Evolutionary conservation across 2,329 filamentous ascomycete species (phyloP), one percentile per base, ranked within the genome.

Genomic region (Paraphaeosphaeria sporulosa): DNA sequence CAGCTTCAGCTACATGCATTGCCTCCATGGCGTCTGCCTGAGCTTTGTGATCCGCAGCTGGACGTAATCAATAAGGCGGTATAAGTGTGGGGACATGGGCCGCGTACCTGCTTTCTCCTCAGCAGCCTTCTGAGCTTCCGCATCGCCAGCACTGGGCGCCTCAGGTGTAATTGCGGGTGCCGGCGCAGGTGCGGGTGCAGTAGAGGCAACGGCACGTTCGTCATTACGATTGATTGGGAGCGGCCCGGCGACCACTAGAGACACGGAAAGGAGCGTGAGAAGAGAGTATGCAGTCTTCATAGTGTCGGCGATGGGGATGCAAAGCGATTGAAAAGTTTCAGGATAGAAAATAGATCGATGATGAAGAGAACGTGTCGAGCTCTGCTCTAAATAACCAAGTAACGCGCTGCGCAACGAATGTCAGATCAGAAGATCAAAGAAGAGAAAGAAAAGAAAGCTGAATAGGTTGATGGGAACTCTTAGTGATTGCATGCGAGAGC

Each of bases 271-370:
- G 42, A 71, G 60, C 1, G 68, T 64, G 43, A 71, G 59, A 36
- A 71, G 62, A n/a, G 68, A 61, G 53, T 71, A 68, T 25, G 66
- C 59, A 47, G 64, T 64, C 67, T 71, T 71, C 69, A 71, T 71
- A 65, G 61, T 68, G 54, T 56, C 13, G 44, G 19, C n/a, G 27
- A 8, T 44, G 51, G 15, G 32, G 21, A 17, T 23, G 19, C 3
- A 27, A 19, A 19, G 25, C 21, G 10, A 58, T 27, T 36, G 53
- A 25, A 46, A 40, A 49, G 58, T 42, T 27, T 42, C 30, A 32
- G 49, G 44, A 58, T 34, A 36, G 19, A 25, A 23, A 27, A 46
- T 52, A 32, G 58, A 49, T 21, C 21, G 54, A 34, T 47, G 49
- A 38, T 53, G 43, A 58, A 69, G 60, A 57, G 64, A 64, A 66